Conservation (phyloP, 805 yeast species). For the Saccharomycopsis sp. region DNA sequence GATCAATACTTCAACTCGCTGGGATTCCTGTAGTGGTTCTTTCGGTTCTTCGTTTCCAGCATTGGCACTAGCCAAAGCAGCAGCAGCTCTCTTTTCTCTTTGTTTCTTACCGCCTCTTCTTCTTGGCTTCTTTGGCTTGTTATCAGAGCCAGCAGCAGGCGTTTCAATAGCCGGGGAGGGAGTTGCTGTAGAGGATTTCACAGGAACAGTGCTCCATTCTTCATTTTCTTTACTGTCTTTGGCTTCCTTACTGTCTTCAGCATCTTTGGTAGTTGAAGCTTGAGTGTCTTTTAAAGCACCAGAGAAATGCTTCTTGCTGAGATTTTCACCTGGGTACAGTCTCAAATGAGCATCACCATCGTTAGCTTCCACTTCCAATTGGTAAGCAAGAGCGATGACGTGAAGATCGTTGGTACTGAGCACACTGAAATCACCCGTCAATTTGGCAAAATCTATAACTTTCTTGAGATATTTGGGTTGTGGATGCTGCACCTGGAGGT, state of each 20-base stretch:
- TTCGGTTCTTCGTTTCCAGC: slow-evolving; percentile 22
- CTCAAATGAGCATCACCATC: slow-evolving; percentile 64
- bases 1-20: slow-evolving; percentile 13
- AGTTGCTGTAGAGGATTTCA: slow-evolving; percentile 15
- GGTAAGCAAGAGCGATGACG: slow-evolving; percentile 85
- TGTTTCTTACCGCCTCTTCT: slow-evolving; percentile 64
- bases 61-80: slow-evolving; percentile 13
- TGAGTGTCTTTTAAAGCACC: background rate
- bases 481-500: slow-evolving; percentile 71
- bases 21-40: slow-evolving; percentile 9
- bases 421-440: slow-evolving; percentile 89
- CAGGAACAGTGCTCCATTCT: slow-evolving; percentile 13
- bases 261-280: slow-evolving; percentile 20
- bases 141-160: slow-evolving; percentile 17
- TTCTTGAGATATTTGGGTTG: slow-evolving; percentile 50
- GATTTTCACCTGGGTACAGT: slow-evolving; percentile 61
- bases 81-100: slow-evolving; percentile 48
- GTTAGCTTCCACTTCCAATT: slow-evolving; percentile 66
- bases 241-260: too few species aligned
- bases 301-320: slow-evolving; percentile 20
- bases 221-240: slow-evolving; percentile 5
- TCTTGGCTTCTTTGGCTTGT: slow-evolving; percentile 35
- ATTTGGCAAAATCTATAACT: slow-evolving; percentile 69
- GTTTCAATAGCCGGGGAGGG: slow-evolving; percentile 12
- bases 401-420: slow-evolving; percentile 88